Percentiles rank a stretch among this genome's conserved stretches.
These are phyloP conservation scores for Tolypocladium amazonense DNA, from an alignment of 2,329 filamentous ascomycete species.

Conservation along the genomic window DNA sequence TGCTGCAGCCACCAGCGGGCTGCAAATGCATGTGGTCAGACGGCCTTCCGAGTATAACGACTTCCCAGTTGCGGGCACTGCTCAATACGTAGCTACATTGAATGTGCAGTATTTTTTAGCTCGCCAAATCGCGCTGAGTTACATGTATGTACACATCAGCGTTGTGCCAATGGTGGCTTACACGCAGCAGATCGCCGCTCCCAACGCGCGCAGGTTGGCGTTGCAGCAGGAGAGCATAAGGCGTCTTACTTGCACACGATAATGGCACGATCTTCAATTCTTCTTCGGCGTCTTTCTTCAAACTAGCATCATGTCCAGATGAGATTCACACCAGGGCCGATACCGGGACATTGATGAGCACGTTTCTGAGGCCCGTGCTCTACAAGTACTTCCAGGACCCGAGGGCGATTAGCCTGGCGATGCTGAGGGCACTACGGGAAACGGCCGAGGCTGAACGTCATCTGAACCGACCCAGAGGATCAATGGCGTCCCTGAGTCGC, in stretches of 20 bases:
- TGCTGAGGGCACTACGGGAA: background rate
- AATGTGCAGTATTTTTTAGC: background rate
- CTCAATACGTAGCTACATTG: too few relatives aligned
- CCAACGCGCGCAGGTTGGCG: background rate
- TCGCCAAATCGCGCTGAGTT: background rate
- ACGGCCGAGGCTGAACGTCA: background rate
- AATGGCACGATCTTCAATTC: background rate
- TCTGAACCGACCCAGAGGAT: background rate
- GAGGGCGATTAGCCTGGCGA: background rate
- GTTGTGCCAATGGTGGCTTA: background rate
- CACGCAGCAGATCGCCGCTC: background rate
- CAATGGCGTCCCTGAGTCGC: background rate
- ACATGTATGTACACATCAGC: background rate
- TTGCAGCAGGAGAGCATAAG: background rate
- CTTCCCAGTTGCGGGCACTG: too few relatives aligned
- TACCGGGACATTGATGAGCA: background rate
- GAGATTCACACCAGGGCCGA: background rate
- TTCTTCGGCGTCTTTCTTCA: background rate
- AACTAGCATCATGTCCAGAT: background rate
- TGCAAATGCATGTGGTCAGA: too few relatives aligned
- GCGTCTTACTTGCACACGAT: background rate
- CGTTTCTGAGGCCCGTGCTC: background rate
- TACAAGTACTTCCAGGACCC: background rate
- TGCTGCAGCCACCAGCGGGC: too few relatives aligned
- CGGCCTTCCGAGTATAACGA: too few relatives aligned